These are phyloP conservation scores for Coemansia linderi DNA, from an alignment of 371 early-diverging fungal species.

Conservation along the genomic window DNA sequence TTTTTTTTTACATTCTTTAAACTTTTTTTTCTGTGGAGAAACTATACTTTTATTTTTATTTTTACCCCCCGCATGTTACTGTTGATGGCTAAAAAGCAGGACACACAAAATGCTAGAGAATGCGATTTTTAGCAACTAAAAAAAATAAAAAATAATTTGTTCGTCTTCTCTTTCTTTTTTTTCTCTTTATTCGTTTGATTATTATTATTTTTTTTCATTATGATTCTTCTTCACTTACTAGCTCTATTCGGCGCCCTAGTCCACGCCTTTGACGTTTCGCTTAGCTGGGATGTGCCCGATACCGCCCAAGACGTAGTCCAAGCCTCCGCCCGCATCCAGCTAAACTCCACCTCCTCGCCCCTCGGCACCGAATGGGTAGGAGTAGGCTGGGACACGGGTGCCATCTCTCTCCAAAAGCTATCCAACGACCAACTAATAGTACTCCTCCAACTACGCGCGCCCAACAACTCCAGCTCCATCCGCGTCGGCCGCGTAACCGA, in stretches of 20 bases:
- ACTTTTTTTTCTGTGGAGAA: no score
- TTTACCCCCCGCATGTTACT: background rate
- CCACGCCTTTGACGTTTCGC: slow-evolving; percentile 29
- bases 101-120: background rate
- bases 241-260: background rate
- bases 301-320: slow-evolving; percentile 38
- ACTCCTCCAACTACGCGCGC: slow-evolving; percentile 35
- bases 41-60: background rate
- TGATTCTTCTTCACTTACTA: background rate
- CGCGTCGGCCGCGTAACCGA: slow-evolving; percentile 40
- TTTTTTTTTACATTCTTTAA: background rate
- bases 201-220: background rate
- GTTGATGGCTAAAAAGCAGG: background rate
- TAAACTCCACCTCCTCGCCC: slow-evolving; percentile 42
- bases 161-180: background rate
- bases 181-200: no score
- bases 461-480: slow-evolving; percentile 29
- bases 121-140: no score
- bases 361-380: slow-evolving; percentile 50
- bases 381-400: slow-evolving; percentile 41
- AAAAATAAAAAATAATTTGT: no score
- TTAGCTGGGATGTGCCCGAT: slow-evolving; percentile 48
- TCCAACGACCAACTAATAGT: slow-evolving; percentile 28
- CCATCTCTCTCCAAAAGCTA: slow-evolving; percentile 41
- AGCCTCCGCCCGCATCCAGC: slow-evolving; percentile 32